phyloP scores from a whole-genome alignment of 441 rosid species.

The Oxalis stricta region DNA sequence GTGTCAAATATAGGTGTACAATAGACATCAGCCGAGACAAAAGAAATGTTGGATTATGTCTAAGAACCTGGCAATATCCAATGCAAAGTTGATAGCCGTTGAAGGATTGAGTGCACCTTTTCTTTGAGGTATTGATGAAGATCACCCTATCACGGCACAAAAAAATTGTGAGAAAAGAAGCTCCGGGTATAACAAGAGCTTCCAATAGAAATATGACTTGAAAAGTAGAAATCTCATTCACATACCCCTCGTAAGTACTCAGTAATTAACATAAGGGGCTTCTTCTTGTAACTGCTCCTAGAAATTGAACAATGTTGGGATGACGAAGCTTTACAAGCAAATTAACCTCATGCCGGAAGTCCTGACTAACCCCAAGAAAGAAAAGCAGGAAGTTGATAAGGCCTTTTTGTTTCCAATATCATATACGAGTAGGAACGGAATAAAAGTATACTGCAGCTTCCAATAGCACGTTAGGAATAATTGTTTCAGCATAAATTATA shows the following conservation, averaged over 20 bases:
- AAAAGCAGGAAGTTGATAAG: constrained; percentile 11
- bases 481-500: no score
- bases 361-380: constrained; percentile 72
- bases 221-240: constrained; percentile 5
- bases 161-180: constrained; percentile 6
- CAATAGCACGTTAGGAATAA: constrained; percentile 5
- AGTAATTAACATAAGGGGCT: constrained; percentile 94
- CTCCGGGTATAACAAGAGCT: constrained; percentile 6
- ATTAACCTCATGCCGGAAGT: constrained; percentile 96
- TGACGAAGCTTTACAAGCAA: constrained; percentile 97
- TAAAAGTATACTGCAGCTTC: constrained; percentile 4
- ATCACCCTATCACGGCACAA: constrained; percentile 57
- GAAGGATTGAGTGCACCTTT: constrained; percentile 76
- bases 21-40: no score
- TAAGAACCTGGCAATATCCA: constrained; percentile 81
- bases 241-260: constrained; percentile 91
- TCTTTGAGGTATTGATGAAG: constrained; percentile 93
- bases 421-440: background rate
- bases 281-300: constrained; percentile 98
- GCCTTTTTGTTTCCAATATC: background rate
- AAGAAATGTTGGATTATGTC: no score
- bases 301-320: constrained; percentile 90
- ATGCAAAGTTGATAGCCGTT: constrained; percentile 76
- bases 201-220: constrained; percentile 2
- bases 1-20: no score